A percentile compares a stretch with the other conserved stretches of the same genome.
Conservation (phyloP, 2,329 filamentous ascomycete genomes). For the Eutypella sp. region DNA sequence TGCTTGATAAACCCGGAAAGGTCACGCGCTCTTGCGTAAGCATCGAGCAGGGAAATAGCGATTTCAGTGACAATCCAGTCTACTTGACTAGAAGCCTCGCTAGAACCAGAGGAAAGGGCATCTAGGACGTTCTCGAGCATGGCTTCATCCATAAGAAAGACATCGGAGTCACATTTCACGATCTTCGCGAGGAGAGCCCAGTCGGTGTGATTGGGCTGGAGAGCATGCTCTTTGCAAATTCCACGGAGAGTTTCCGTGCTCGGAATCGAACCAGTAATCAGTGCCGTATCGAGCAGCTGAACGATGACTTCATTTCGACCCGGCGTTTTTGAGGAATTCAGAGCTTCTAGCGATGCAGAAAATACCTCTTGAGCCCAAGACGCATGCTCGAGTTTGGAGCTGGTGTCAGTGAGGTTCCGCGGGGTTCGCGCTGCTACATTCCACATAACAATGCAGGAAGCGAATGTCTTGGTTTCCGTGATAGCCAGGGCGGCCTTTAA, state of each 20-base stretch:
- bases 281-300: constrained; percentile 29
- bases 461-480: constrained; percentile 28
- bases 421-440: constrained; percentile 20
- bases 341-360: constrained; percentile 13
- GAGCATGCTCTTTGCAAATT: constrained; percentile 24
- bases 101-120: constrained; percentile 22
- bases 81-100: constrained; percentile 13
- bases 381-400: constrained; percentile 23
- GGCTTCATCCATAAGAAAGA: constrained; percentile 35
- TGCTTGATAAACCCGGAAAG: constrained; percentile 33
- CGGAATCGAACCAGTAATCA: constrained; percentile 28
- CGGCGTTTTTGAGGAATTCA: constrained; percentile 10
- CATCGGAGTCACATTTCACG: constrained; percentile 39
- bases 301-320: constrained; percentile 21
- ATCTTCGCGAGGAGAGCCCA: constrained; percentile 37
- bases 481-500: constrained; percentile 37
- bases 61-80: constrained; percentile 28
- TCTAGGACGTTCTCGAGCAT: constrained; percentile 26
- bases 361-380: constrained; percentile 24
- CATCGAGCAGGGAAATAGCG: constrained; percentile 34
- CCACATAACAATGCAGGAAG: constrained; percentile 40
- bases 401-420: constrained; percentile 21
- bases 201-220: constrained; percentile 23
- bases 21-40: constrained; percentile 35
- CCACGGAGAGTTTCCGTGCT: constrained; percentile 27